Conservation (phyloP, 176 grass and related monocot species). For the Microstegium vimineum region DNA sequence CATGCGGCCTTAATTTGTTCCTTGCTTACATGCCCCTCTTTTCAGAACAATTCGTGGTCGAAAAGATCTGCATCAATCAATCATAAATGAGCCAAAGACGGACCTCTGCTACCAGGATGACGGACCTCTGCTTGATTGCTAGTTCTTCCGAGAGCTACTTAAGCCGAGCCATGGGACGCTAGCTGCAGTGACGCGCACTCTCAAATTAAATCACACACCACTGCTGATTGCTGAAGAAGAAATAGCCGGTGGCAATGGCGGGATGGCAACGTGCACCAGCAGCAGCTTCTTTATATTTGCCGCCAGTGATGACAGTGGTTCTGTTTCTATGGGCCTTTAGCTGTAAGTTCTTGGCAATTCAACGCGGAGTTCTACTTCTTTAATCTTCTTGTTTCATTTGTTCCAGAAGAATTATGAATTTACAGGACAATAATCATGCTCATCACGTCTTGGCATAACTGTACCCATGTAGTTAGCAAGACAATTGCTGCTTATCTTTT, state of each 20-base stretch:
- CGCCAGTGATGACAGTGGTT: background rate
- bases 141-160: conserved; percentile 5
- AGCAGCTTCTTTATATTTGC: too few relatives aligned
- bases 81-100: background rate
- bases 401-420: background rate
- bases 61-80: background rate
- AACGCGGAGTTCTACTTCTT: background rate
- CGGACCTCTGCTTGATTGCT: background rate
- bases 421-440: background rate
- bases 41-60: background rate
- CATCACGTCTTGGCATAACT: background rate
- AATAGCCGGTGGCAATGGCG: background rate
- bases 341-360: background rate
- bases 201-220: background rate
- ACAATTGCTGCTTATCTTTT: background rate
- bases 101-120: background rate
- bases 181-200: background rate
- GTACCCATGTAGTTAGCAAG: background rate
- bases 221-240: background rate
- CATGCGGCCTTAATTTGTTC: conserved; percentile 1
- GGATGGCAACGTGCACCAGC: too few relatives aligned
- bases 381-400: background rate
- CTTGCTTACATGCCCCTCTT: too few relatives aligned
- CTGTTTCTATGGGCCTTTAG: conserved; percentile 8
- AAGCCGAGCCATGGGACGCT: background rate